Evolutionary conservation across 371 early-diverging fungal genomes (phyloP), one percentile per base, ranked within the genome.

Genomic region (Batrachochytrium dendrobatidis): DNA sequence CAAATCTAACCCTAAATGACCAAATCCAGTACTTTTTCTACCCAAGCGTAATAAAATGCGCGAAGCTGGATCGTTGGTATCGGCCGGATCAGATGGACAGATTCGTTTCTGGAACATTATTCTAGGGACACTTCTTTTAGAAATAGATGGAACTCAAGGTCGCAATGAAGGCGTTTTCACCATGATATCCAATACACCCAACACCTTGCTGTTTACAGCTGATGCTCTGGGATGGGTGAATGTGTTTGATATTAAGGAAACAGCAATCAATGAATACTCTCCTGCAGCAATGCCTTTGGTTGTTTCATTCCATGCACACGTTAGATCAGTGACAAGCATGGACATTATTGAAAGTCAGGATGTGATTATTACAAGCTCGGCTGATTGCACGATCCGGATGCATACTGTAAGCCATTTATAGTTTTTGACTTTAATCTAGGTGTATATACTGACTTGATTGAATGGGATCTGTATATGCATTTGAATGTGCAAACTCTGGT

Each of bases 61-160:
- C 8, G 29, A 43, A 15, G 72, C 67, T 5, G 76, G 72, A 26
- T 25, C 58, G 32, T 60, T 79, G 3, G 34, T 73, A 3, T 62
- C 73, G 0, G 61, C 69, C 24, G 74, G 79, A 3, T 57, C 68
- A 10, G 79, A 79, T 52, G 79, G 79, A 30, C 44, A 69, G 10
- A 46, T 79, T 20, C 72, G 79, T 17, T 76, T 66, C 63, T 79
- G 79, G 79, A 61, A 72, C 33, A 56, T 69, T 0, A 17, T 22
- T n/a, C 34, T 54, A 20, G 63, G 61, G 12, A 34, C 58, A 26
- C 60, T 74, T 1, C 39, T 68, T 12, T 65, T 60, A 56, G 67
- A 68, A 48, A 55, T 67, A 39, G 70, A 74, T 26, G 70, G 56
- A 15, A 59, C 62, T 46, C 22, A 44, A 20, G 55, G 60, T 7